Evolutionary conservation across 805 yeast species (phyloP).

Genomic region (Starmerella scarabaei): DNA sequence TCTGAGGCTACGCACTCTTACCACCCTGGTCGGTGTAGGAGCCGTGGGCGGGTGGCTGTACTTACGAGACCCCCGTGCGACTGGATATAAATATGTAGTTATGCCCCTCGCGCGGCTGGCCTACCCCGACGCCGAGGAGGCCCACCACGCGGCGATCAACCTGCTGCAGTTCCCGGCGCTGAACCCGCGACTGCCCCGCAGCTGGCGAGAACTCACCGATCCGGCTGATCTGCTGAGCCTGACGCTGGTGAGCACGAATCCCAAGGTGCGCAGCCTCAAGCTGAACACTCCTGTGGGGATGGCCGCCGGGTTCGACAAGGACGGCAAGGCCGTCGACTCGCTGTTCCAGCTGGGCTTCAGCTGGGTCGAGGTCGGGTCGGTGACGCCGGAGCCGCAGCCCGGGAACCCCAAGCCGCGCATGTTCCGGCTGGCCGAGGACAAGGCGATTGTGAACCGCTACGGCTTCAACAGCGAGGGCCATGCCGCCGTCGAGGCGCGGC

Average conservation of each 20-base stretch:
- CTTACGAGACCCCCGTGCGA: conserved; percentile 63
- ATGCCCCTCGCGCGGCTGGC: conserved; percentile 61
- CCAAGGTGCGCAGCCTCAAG: conserved; percentile 24
- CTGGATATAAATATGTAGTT: conserved; percentile 63
- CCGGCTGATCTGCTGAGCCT: conserved; percentile 24
- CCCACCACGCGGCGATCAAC: conserved; percentile 65
- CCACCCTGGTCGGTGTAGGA: conserved; percentile 17
- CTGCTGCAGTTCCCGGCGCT: conserved; percentile 39
- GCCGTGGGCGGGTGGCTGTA: conserved; percentile 37
- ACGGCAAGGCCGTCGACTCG: conserved; percentile 81
- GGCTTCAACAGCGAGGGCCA: conserved; percentile 93
- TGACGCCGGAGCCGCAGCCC: conserved; percentile 85
- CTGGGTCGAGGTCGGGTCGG: conserved; percentile 84
- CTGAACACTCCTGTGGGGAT: conserved; percentile 73
- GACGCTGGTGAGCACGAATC: conserved; percentile 20
- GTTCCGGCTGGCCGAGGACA: conserved; percentile 71
- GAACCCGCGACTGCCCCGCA: conserved; percentile 22
- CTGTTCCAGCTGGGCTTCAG: conserved; percentile 69
- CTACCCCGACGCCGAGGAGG: conserved; percentile 67
- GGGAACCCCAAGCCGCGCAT: conserved; percentile 92
- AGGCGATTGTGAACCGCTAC: conserved; percentile 85
- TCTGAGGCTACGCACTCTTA: conserved; percentile 11
- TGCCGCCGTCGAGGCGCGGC: conserved; percentile 51
- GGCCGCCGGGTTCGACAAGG: conserved; percentile 93
- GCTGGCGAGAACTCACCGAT: conserved; percentile 24